Conservation (phyloP, 176 grass and related monocot genomes). For the Secale cereale region DNA sequence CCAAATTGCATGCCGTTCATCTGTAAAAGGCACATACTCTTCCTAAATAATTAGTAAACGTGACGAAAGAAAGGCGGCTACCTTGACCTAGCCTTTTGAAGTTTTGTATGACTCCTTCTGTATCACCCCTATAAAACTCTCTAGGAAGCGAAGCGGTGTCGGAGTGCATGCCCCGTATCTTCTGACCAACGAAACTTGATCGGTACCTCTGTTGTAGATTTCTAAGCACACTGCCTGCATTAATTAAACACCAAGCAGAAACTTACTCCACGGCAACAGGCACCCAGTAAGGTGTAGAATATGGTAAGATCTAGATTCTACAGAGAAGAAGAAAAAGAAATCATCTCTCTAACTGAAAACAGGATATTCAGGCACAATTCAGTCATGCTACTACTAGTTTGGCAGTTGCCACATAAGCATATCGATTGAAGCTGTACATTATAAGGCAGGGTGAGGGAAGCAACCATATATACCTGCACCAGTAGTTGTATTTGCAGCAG, state of each 20-base stretch:
- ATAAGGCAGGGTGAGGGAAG: neutral
- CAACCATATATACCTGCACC: neutral
- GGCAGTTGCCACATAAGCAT: neutral
- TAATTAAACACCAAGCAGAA: neutral
- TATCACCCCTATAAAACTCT: slow-evolving; percentile 61
- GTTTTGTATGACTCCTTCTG: slow-evolving; percentile 70
- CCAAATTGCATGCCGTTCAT: neutral
- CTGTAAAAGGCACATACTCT: neutral
- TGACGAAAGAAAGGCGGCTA: neutral
- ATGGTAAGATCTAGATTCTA: neutral
- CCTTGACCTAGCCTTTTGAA: slow-evolving; percentile 47
- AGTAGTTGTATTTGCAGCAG: neutral
- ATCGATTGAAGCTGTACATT: neutral
- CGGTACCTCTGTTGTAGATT: slow-evolving; percentile 55
- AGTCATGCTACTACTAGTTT: neutral
- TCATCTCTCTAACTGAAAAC: neutral
- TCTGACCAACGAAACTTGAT: slow-evolving; percentile 69
- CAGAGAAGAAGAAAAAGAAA: neutral
- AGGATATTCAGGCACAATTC: neutral
- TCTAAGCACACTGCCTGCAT: slow-evolving; percentile 50
- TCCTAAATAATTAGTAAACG: neutral
- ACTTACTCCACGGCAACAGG: neutral
- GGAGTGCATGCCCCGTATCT: slow-evolving; percentile 39
- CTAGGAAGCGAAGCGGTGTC: slow-evolving; percentile 46
- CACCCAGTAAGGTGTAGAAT: neutral